Evolutionary conservation across 257 asterid genomes (phyloP), one percentile per base, ranked within the genome.

Genomic region (Nicotiana otophora): DNA sequence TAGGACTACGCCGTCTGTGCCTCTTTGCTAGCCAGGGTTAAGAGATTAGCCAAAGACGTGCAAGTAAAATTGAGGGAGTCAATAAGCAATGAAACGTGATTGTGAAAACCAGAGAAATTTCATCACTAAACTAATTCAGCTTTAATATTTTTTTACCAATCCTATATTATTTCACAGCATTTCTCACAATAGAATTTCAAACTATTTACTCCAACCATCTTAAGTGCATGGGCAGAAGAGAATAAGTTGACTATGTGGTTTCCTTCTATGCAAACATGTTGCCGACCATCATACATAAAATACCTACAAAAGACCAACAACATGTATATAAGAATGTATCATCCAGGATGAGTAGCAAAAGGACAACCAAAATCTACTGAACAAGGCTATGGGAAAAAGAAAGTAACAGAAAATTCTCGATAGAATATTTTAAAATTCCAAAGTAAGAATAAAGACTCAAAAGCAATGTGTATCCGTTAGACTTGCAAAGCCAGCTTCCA

Each of bases 221-320:
- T 31, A 31, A 31, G 33, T 31, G 33, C 33, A 31, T 3, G 33
- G 33, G 4, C 33, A 31, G 4, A 31, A 31, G 33, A 2, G 33
- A 31, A 77, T 55, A 62, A 57, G 16, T 39, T 69, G 87, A 94
- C 95, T 1, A 96, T 88, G 91, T 96, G 99, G 84, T 87, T 48
- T 79, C 60, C 98, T 90, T 96, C 98, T n/a, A 94, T 2, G 78
- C 98, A 92, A 12, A 72, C 84, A 39, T 96, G 99, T 84, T 93
- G 93, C 76, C 91, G 89, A 76, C 97, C 97, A 83, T 96, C 99
- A 54, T 93, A 96, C 98, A 96, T 96, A 89, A 96, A 96, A 87
- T 96, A 96, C 89, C 99, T 96, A 91, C 86, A 84, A 17, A 80
- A 60, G 34, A 77, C 81, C 42, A 61, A 30, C 69, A 16, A 81